Evolutionary conservation across 2,329 filamentous ascomycete species (phyloP), one percentile per base, ranked within the genome.

Genomic region (Cercospora citrullina): DNA sequence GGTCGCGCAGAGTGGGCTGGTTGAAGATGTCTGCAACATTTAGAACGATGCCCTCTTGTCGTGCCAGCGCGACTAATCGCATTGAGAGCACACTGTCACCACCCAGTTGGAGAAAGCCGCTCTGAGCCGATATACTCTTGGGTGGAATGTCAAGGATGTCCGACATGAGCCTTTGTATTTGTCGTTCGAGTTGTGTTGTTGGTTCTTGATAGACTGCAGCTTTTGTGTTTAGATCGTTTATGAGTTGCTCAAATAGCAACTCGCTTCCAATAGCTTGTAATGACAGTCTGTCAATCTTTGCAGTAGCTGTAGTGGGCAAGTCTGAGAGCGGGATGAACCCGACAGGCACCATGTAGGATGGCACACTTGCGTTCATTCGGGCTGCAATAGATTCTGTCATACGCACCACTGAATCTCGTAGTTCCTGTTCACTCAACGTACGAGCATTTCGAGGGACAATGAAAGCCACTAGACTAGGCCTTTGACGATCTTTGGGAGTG

Each of bases 251-350:
- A 45, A 60, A 28, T 16, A 42, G 39, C 4, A 39, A 12, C 81
- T 77, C 5, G 79, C 72, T 1, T 78, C 72, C 0, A 92, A 77
- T 0, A 67, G 66, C 1, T 78, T 65, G 71, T 90, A 89, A 1
- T 79, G 77, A 0, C 75, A 77, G 75, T 65, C 85, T 86, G 75
- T 96, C 88, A 7, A 90, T 82, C 76, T 95, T 95, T 1, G 90
- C 90, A 63, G 90, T 90, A 0, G 85, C 76, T 0, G 90, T 94
- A 72, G 89, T 83, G 0, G 92, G 92, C 36, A 96, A 82, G 1
- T 77, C 75, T 65, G 85, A 86, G 5, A 96, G 82, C 0, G 90
- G 89, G 6, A 96, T 81, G 4, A 94, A 79, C 68, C 88, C 87
- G 0, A 87, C 87, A 0, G 93, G 93, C 31, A 63, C 42, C 60